These are phyloP conservation scores for Tetracentron sinense DNA, from an alignment of 164 flowering plant species.

Conservation along the genomic window DNA sequence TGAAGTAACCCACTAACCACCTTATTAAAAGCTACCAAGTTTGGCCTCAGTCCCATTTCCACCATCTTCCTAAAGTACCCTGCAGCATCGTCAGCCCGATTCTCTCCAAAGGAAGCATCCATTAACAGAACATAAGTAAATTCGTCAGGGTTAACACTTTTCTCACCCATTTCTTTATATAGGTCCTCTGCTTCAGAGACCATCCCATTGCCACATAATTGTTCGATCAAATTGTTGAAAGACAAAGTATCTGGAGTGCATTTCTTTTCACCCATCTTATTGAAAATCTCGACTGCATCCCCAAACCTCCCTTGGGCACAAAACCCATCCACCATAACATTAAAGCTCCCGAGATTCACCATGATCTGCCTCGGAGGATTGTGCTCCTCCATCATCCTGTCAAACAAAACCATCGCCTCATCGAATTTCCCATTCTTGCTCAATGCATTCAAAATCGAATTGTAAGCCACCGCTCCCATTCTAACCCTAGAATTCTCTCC, in stretches of 20 bases:
- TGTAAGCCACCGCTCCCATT: conserved; percentile 67
- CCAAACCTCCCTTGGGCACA: conserved; percentile 54
- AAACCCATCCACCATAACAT: conserved; percentile 79
- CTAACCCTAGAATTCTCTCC: conserved; percentile 42
- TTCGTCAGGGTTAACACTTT: conserved; percentile 74
- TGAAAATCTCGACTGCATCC: conserved; percentile 72
- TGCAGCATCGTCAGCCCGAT: conserved; percentile 64
- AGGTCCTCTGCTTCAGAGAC: conserved; percentile 71
- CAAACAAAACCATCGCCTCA: conserved; percentile 66
- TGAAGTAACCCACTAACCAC: conserved; percentile 60
- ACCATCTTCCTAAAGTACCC: conserved; percentile 74
- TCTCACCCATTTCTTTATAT: conserved; percentile 58
- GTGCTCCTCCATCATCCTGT: conserved; percentile 58
- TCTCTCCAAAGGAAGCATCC: conserved; percentile 69
- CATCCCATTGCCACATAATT: conserved; percentile 63
- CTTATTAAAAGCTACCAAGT: conserved; percentile 59
- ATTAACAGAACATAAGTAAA: conserved; percentile 62
- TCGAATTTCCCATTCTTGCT: conserved; percentile 73
- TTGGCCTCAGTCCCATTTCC: conserved; percentile 68
- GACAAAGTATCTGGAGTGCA: conserved; percentile 73
- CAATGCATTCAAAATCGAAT: conserved; percentile 74
- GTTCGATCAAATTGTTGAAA: conserved; percentile 76
- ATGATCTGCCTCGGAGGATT: conserved; percentile 52
- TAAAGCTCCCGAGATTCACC: conserved; percentile 82
- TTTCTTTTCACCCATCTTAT: conserved; percentile 68